phyloP scores from a whole-genome alignment of 2,329 filamentous ascomycete species.

The Fusarium sp. region DNA sequence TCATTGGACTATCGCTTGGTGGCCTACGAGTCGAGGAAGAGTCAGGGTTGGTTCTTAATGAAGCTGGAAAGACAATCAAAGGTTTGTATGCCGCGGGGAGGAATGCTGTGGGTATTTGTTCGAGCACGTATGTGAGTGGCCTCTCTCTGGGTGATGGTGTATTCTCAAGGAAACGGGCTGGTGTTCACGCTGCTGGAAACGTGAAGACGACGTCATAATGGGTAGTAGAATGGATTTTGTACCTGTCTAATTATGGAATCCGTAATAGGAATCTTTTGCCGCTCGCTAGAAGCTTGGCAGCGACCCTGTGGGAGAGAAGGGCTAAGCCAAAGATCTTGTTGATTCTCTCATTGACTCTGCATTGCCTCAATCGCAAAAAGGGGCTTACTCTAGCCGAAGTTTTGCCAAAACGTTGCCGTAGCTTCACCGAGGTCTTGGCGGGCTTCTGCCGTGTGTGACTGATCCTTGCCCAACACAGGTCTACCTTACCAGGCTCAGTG shows the following conservation, averaged over 20 bases:
- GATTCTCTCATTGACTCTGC: too few species aligned
- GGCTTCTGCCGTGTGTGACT: too few species aligned
- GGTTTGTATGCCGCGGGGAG: background rate
- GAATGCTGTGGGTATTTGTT: background rate
- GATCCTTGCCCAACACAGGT: too few species aligned
- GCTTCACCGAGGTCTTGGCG: too few species aligned
- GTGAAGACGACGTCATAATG: background rate
- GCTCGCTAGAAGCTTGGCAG: background rate
- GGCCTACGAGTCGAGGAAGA: background rate
- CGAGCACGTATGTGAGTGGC: background rate
- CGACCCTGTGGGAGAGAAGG: too few species aligned
- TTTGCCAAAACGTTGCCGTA: too few species aligned
- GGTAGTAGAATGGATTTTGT: background rate
- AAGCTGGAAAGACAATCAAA: background rate
- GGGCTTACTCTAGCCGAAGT: too few species aligned
- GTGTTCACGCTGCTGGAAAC: background rate
- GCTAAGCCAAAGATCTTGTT: too few species aligned
- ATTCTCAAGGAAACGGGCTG: background rate
- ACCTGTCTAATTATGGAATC: background rate
- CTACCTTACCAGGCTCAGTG: too few species aligned
- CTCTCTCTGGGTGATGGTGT: background rate
- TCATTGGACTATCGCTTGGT: background rate
- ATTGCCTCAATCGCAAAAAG: too few species aligned
- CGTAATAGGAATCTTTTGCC: background rate
- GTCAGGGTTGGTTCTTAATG: background rate